phyloP scores from a whole-genome alignment of 2,329 filamentous ascomycete species.

The Arthroderma uncinatum region DNA sequence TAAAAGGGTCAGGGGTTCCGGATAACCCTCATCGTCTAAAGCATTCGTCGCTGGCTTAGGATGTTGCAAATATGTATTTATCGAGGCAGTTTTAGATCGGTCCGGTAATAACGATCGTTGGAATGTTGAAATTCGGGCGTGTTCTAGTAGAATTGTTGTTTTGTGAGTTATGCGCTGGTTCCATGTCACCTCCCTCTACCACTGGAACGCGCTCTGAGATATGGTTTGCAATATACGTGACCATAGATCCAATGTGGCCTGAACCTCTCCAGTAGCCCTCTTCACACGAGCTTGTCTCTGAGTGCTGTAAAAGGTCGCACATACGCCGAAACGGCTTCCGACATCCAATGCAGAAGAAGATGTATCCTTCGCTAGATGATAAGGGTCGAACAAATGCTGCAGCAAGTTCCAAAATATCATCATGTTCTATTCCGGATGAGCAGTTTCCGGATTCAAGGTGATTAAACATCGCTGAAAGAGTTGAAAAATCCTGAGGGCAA shows the following conservation, averaged over 20 bases:
- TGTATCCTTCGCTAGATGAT: not conserved
- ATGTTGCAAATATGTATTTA: not conserved
- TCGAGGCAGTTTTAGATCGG: not conserved
- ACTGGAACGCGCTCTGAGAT: not conserved
- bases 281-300: constrained; percentile 14
- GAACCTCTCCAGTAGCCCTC: constrained; percentile 14
- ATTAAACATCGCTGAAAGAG: constrained; percentile 16
- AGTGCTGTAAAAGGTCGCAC: constrained; percentile 19
- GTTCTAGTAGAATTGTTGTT: not conserved
- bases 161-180: not conserved
- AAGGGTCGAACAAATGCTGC: constrained; percentile 6
- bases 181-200: not conserved
- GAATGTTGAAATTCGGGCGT: not conserved
- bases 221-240: constrained; percentile 13
- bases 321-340: constrained; percentile 12
- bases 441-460: constrained; percentile 19
- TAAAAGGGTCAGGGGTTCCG: not conserved
- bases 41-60: not conserved
- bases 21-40: not conserved
- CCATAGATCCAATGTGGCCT: constrained; percentile 10
- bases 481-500: constrained; percentile 14
- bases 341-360: constrained; percentile 15
- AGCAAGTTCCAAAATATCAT: constrained; percentile 12
- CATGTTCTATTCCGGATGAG: constrained; percentile 10
- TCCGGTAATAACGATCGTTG: not conserved